phyloP scores from a whole-genome alignment of 2,329 filamentous ascomycete species.

The Ceratocystis papillata region DNA sequence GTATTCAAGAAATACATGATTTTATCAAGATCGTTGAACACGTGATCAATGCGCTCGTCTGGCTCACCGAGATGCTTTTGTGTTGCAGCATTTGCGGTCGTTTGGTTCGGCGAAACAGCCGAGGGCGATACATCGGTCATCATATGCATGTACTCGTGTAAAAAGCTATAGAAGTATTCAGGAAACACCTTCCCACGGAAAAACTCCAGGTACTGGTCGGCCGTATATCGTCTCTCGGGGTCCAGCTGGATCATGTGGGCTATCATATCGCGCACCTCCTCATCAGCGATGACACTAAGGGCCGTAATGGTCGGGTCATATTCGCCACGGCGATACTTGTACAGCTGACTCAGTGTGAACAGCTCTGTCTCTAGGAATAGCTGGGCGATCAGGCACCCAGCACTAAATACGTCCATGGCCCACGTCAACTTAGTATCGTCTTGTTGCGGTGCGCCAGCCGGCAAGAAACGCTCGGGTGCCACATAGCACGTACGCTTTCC shows the following conservation, averaged over 20 bases:
- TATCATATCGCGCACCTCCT: conserved; percentile 77
- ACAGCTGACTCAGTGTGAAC: conserved; percentile 94
- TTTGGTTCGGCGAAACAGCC: conserved; percentile 52
- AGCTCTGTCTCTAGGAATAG: conserved; percentile 90
- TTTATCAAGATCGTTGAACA: conserved; percentile 94
- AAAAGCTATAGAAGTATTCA: conserved; percentile 91
- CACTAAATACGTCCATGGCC: conserved; percentile 99
- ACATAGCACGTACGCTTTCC: conserved; percentile 87
- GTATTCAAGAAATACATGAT: conserved; percentile 78
- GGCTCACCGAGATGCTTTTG: conserved; percentile 64
- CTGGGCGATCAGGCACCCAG: conserved; percentile 92
- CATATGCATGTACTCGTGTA: conserved; percentile 95
- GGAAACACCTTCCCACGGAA: conserved; percentile 90
- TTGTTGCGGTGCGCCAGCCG: conserved; percentile 38
- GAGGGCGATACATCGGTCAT: conserved; percentile 68
- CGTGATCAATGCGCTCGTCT: conserved; percentile 85
- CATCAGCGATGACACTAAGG: conserved; percentile 76
- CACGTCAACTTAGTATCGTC: conserved; percentile 56
- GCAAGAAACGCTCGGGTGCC: conserved; percentile 82
- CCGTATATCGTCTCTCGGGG: conserved; percentile 81
- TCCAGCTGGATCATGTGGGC: conserved; percentile 93
- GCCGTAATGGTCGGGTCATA: conserved; percentile 78
- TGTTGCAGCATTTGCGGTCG: conserved; percentile 50
- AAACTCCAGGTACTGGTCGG: conserved; percentile 86
- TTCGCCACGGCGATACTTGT: conserved; percentile 84